Evolutionary conservation across 2,329 filamentous ascomycete genomes (phyloP).

Genomic region (Ophiostoma fasciatum): DNA sequence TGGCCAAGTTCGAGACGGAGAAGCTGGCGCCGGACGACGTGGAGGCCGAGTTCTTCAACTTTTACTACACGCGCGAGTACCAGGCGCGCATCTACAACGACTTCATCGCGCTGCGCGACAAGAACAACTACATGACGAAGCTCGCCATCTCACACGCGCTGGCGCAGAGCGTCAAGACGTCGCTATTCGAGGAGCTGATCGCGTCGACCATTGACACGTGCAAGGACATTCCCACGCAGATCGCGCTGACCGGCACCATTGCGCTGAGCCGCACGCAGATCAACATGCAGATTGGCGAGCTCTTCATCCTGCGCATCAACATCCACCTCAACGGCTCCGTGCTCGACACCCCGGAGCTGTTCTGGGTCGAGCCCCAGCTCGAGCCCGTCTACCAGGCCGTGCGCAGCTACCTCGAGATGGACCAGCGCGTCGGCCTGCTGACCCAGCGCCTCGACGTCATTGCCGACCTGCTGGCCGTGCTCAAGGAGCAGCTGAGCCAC

Average conservation of each 20-base stretch:
- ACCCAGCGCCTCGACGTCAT: conserved; percentile 89
- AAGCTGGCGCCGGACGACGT: conserved; percentile 80
- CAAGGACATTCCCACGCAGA: conserved; percentile 84
- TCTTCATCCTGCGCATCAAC: conserved; percentile 95
- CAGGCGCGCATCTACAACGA: conserved; percentile 99
- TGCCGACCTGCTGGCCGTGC: conserved; percentile 76
- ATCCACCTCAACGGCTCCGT: conserved; percentile 96
- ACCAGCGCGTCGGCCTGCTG: conserved; percentile 77
- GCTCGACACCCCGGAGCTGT: conserved; percentile 89
- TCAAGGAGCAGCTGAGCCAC: conserved; percentile 91
- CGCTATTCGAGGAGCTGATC: conserved; percentile 88
- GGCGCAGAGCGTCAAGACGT: conserved; percentile 94
- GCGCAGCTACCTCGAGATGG: conserved; percentile 92
- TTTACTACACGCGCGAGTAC: conserved; percentile 97
- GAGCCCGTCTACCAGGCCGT: conserved; percentile 93
- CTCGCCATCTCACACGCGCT: conserved; percentile 90
- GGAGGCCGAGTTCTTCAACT: conserved; percentile 96
- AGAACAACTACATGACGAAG: conserved; percentile 96
- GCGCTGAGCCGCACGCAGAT: conserved; percentile 77
- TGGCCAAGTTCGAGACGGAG: conserved; percentile 85
- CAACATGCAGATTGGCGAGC: conserved; percentile 98
- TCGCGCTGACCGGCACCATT: conserved; percentile 85
- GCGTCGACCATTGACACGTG: conserved; percentile 87
- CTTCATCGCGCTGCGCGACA: conserved; percentile 89
- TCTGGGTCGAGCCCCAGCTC: conserved; percentile 95